These are phyloP conservation scores for Suhomyces bolitotheri DNA, from an alignment of 1,139 yeast genomes.

Conservation along the genomic window DNA sequence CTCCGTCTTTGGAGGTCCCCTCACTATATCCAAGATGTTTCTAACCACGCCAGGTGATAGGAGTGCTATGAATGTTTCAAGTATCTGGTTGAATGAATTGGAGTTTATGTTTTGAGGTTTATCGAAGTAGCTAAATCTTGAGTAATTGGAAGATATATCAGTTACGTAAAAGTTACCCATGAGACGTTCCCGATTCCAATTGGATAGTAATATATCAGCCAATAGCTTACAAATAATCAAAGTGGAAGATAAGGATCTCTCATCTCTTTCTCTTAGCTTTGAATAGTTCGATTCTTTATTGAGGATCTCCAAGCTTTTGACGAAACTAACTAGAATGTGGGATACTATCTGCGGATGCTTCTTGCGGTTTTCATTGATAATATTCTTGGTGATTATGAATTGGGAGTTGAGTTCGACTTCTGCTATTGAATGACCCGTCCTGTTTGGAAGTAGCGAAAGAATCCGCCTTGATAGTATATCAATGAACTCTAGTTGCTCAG, in stretches of 20 bases:
- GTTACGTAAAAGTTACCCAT: slow-evolving; percentile 9
- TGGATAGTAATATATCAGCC: slow-evolving; percentile 28
- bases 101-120: slow-evolving; percentile 13
- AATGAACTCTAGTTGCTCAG: slow-evolving; percentile 17
- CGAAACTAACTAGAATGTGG: slow-evolving; percentile 26
- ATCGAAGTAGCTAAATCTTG: slow-evolving; percentile 18
- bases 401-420: slow-evolving; percentile 49
- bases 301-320: slow-evolving; percentile 27
- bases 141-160: slow-evolving; percentile 18
- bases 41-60: slow-evolving; percentile 17
- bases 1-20: slow-evolving; percentile 9
- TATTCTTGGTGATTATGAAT: slow-evolving; percentile 32
- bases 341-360: slow-evolving; percentile 22
- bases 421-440: slow-evolving; percentile 42
- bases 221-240: slow-evolving; percentile 36
- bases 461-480: slow-evolving; percentile 26
- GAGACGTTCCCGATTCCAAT: slow-evolving; percentile 28
- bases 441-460: slow-evolving; percentile 38
- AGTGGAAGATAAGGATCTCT: slow-evolving; percentile 35
- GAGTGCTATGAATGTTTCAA: slow-evolving; percentile 15
- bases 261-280: slow-evolving; percentile 35
- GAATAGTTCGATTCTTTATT: slow-evolving; percentile 30
- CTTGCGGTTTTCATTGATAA: slow-evolving; percentile 27
- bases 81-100: slow-evolving; percentile 9
- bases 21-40: slow-evolving; percentile 17